Conservation (phyloP, 2,329 filamentous ascomycete species). For the Cladosporium halotolerans region DNA sequence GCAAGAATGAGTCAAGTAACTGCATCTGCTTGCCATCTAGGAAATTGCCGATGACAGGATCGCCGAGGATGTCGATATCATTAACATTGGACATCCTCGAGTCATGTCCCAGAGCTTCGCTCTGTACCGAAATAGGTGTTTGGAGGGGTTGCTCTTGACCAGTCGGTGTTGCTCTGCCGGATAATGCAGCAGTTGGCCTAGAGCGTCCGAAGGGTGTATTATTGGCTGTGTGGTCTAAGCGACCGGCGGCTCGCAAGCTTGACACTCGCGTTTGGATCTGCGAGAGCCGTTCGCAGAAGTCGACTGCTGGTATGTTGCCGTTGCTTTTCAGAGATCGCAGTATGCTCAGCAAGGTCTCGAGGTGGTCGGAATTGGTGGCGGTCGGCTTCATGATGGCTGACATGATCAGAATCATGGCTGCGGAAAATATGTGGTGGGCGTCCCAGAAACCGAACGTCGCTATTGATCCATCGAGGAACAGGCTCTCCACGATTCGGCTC, state of each 20-base stretch:
- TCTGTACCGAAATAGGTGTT: constrained; percentile 1
- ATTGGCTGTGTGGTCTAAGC: neutral
- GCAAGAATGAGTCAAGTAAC: constrained; percentile 1
- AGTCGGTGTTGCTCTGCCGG: neutral
- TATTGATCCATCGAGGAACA: constrained; percentile 44
- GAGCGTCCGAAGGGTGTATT: neutral
- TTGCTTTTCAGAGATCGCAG: constrained; percentile 34
- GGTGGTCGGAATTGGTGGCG: constrained; percentile 32
- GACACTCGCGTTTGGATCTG: constrained; percentile 13
- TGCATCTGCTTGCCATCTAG: constrained; percentile 16
- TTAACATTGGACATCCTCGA: neutral
- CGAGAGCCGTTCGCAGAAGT: constrained; percentile 39
- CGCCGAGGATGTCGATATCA: constrained; percentile 16
- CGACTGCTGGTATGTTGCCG: constrained; percentile 39
- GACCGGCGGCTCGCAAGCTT: neutral
- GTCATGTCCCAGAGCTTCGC: constrained; percentile 9
- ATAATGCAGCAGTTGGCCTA: neutral
- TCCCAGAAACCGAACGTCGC: constrained; percentile 44
- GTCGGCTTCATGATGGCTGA: constrained; percentile 33
- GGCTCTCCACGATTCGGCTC: constrained; percentile 37
- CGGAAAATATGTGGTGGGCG: constrained; percentile 44
- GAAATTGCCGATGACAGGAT: constrained; percentile 20
- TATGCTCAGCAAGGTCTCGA: constrained; percentile 36
- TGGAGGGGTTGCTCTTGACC: neutral
- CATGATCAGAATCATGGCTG: constrained; percentile 40